These are phyloP conservation scores for Ogataea paradorogensis DNA, from an alignment of 805 yeast species.

Conservation along the genomic window DNA sequence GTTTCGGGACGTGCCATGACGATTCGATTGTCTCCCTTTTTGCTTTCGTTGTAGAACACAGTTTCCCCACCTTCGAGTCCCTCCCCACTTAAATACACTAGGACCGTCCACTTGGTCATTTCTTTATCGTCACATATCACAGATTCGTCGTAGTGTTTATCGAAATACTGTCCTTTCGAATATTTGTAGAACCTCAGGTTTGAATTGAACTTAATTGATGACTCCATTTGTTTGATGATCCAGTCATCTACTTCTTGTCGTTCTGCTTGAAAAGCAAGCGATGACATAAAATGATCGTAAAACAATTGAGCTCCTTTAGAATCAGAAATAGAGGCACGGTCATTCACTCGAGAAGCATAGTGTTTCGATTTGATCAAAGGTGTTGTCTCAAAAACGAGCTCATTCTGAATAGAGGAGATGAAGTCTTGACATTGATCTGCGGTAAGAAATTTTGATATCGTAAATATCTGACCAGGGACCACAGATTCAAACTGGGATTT, in stretches of 20 bases:
- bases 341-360: conserved; percentile 59
- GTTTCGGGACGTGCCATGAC: conserved; percentile 41
- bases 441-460: conserved; percentile 39
- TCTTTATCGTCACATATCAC: conserved; percentile 39
- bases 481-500: conserved; percentile 14
- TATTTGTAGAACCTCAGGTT: conserved; percentile 57
- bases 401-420: conserved; percentile 29
- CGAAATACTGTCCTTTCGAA: conserved; percentile 54
- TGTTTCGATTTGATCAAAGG: conserved; percentile 46
- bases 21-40: conserved; percentile 21
- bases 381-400: conserved; percentile 40
- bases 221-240: conserved; percentile 31
- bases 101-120: conserved; percentile 55
- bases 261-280: conserved; percentile 31
- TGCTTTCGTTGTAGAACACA: conserved; percentile 38
- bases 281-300: conserved; percentile 41
- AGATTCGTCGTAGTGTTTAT: conserved; percentile 59
- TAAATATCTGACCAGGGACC: conserved; percentile 38
- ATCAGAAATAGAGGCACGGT: conserved; percentile 44
- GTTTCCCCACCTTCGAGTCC: conserved; percentile 62
- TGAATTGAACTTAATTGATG: conserved; percentile 51
- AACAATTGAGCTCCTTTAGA: conserved; percentile 34
- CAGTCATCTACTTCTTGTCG: conserved; percentile 31
- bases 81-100: conserved; percentile 55
- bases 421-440: conserved; percentile 39